Evolutionary conservation across 129 eudicot species (phyloP), one percentile per base, ranked within the genome.

Genomic region (Calendula officinalis): DNA sequence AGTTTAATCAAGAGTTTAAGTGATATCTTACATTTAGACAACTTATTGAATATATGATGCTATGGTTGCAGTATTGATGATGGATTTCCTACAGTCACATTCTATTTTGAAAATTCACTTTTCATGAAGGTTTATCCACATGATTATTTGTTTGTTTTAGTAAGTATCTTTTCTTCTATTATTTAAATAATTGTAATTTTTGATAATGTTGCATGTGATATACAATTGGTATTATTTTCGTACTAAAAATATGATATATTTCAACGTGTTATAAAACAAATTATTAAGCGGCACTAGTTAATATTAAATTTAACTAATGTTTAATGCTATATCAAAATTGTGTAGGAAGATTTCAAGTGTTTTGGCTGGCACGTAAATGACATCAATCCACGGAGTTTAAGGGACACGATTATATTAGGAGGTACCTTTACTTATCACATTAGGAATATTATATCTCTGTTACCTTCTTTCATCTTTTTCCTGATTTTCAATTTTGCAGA

Each of bases 341-440:
- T 68, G 68, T 83, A 89, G 95, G 95, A 81, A 60, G 83, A 71
- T 58, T 73, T 76, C 57, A 63, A 70, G 66, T 89, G 97, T 61
- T 63, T 89, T 68, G 97, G 97, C 45, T 89, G 95, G 95, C 95
- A 89, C 73, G 83, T 78, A 50, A 86, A 83, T 66, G 95, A 82
- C 39, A 7, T 66, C 75, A 77, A 66, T 39, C 56, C 90, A 56
- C 52, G 22, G 3, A 81, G 80, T 44, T 73, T 49, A 50, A 70
- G 34, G 76, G 83, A 89, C 59, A 58, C 62, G 7, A 89, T 86
- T 22, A 57, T 86, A 56, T 70, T 86, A 44, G 88, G 97, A 90
- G 97, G 95, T 90, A 68, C 38, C 16, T 22, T 30, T 46, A 5
- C 5, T 59, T 60, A 11, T 7, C 42, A 14, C 46, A 47, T 30